Conservation (phyloP, 176 grass and related monocot genomes). For the Eremochloa ophiuroides region DNA sequence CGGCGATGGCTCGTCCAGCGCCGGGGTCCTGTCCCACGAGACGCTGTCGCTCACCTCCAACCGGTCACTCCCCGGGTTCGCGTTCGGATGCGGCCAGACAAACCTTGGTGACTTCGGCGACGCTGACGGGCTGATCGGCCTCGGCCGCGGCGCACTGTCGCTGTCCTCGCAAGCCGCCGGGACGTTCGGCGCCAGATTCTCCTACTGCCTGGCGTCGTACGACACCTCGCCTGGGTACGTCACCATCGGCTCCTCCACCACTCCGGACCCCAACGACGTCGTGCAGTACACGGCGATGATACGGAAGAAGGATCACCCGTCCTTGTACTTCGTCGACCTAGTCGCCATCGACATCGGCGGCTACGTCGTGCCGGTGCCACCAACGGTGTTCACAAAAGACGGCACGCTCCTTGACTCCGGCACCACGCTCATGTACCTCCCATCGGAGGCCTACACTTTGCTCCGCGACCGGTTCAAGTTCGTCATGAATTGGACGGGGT, state of each 20-base stretch:
- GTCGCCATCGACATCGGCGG: conserved; percentile 58
- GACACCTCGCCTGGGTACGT: conserved; percentile 43
- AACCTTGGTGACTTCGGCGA: conserved; percentile 40
- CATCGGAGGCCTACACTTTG: conserved; percentile 34
- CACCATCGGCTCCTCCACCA: conserved; percentile 36
- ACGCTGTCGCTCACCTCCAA: conserved; percentile 31
- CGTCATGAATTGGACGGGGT: conserved; percentile 52
- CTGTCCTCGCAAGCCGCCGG: conserved; percentile 44
- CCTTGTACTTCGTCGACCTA: conserved; percentile 63
- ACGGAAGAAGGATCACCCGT: neutral
- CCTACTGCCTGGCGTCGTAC: conserved; percentile 67
- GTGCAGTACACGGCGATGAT: conserved; percentile 55
- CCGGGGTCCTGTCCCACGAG: conserved; percentile 47
- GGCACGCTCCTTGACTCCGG: conserved; percentile 72
- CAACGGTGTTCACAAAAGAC: conserved; percentile 23
- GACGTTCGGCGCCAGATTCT: conserved; percentile 43
- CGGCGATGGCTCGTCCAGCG: conserved; percentile 42
- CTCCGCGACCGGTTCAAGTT: conserved; percentile 43
- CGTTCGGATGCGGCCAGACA: conserved; percentile 52
- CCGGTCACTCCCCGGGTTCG: conserved; percentile 33
- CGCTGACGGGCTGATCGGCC: conserved; percentile 52
- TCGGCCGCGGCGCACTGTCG: conserved; percentile 47
- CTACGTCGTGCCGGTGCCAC: conserved; percentile 30
- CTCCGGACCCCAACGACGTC: neutral
- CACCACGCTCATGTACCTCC: conserved; percentile 57